phyloP scores from a whole-genome alignment of 2,329 filamentous ascomycete genomes.

The Aspergillus transmontanensis region DNA sequence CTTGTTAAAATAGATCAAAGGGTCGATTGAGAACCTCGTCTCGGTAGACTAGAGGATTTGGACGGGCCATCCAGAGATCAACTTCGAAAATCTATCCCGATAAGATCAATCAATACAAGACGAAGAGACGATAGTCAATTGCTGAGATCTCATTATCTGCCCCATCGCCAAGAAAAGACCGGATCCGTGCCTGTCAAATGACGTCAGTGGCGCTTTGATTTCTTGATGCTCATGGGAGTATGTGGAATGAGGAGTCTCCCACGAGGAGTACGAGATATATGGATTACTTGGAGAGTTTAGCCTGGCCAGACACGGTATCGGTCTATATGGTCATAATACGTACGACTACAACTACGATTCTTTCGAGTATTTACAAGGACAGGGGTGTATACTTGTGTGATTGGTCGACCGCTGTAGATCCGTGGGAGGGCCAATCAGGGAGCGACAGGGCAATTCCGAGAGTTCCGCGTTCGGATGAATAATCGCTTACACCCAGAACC shows the following conservation, averaged over 20 bases:
- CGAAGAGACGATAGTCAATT: too few species aligned
- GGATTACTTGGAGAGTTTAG: not conserved
- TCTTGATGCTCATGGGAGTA: not conserved
- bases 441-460: not conserved
- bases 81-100: too few species aligned
- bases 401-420: not conserved
- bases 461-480: conserved; percentile 4
- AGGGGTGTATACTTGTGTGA: not conserved
- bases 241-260: not conserved
- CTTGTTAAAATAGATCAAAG: too few species aligned
- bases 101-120: too few species aligned
- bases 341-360: not conserved
- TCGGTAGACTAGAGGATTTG: too few species aligned
- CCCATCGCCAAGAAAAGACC: not conserved
- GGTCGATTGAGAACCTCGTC: too few species aligned
- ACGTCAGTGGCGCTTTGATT: not conserved
- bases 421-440: not conserved
- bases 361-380: not conserved
- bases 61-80: too few species aligned
- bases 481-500: not conserved
- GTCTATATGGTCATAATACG: not conserved
- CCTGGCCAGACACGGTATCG: not conserved
- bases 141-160: not conserved
- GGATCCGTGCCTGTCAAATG: not conserved
- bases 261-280: not conserved